Evolutionary conservation across 2,329 filamentous ascomycete genomes (phyloP).

Genomic region (Apiospora sp.): DNA sequence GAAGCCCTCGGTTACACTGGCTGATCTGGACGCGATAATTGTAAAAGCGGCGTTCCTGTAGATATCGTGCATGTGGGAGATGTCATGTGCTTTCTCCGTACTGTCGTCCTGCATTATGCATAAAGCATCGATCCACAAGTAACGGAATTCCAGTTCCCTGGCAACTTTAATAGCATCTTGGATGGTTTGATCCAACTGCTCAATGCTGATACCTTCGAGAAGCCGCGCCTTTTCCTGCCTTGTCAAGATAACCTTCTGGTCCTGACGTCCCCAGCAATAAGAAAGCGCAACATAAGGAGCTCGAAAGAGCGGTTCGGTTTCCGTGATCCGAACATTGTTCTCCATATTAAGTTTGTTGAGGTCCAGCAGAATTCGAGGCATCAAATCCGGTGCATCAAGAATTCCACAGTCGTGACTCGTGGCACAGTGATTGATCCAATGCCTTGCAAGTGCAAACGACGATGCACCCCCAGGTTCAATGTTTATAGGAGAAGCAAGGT

Average conservation of each 20-base stretch:
- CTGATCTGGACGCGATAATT: neutral
- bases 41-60: neutral
- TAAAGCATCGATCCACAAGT: neutral
- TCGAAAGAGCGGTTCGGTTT: neutral
- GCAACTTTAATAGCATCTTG: neutral
- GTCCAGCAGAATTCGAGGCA: neutral
- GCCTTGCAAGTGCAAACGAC: neutral
- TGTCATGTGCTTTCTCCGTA: neutral
- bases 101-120: neutral
- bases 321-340: neutral
- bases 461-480: neutral
- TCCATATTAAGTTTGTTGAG: neutral
- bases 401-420: neutral
- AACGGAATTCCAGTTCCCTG: neutral
- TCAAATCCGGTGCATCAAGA: neutral
- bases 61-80: neutral
- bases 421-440: neutral
- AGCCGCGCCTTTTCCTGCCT: neutral
- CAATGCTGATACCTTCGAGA: neutral
- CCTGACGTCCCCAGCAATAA: neutral
- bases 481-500: neutral
- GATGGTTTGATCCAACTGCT: neutral
- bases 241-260: neutral
- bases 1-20: neutral
- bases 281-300: neutral